Evolutionary conservation across 371 early-diverging fungal genomes (phyloP).

Genomic region (Encephalitozoon romaleae): DNA sequence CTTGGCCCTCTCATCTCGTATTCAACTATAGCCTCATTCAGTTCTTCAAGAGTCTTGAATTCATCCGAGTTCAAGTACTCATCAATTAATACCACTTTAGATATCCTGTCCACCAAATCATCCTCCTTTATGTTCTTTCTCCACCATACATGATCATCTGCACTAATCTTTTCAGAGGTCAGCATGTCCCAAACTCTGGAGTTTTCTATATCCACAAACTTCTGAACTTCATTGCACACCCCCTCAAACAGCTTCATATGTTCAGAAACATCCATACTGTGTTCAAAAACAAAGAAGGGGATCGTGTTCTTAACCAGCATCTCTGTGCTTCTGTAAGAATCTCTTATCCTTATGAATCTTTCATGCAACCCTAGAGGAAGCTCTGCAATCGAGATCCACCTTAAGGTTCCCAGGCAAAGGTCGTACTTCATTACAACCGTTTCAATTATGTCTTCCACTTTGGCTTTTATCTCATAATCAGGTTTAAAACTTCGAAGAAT

Average conservation of each 20-base stretch:
- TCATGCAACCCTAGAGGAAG: not conserved
- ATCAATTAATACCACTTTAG: not conserved
- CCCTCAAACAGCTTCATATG: not conserved
- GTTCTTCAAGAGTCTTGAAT: not conserved
- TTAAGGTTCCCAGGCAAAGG: not conserved
- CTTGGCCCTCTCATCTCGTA: not conserved
- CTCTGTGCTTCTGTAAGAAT: not conserved
- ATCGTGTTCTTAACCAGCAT: not conserved
- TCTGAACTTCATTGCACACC: not conserved
- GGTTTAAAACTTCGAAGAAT: not conserved
- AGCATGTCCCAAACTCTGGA: not conserved
- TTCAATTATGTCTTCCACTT: not conserved
- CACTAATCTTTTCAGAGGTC: not conserved
- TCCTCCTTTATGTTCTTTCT: not conserved
- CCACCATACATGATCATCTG: not conserved
- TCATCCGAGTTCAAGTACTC: not conserved
- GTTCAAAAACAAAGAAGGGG: conserved; percentile 1
- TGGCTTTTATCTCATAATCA: not conserved
- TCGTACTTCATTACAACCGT: not conserved
- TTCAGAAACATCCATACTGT: not conserved
- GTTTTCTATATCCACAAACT: not conserved
- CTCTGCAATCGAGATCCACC: not conserved
- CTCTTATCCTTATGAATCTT: not conserved
- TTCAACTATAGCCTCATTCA: not conserved
- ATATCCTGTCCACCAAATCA: not conserved